These are phyloP conservation scores for Aspergillus leporis DNA, from an alignment of 495 filamentous ascomycete species.

Conservation along the genomic window DNA sequence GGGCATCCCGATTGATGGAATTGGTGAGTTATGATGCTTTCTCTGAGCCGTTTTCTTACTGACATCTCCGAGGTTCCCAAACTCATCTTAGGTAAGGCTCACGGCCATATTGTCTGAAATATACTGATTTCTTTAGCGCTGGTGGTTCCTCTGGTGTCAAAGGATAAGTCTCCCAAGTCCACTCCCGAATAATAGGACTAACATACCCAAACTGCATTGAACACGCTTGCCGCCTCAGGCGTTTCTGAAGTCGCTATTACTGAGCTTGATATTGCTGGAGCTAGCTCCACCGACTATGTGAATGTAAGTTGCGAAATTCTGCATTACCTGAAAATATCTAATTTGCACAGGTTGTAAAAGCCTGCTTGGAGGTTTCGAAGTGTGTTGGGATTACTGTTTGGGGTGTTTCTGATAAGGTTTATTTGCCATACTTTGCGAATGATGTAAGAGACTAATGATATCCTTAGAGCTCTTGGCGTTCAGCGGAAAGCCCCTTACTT, in stretches of 20 bases:
- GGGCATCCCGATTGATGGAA: conserved; percentile 73
- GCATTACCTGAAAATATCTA: too few relatives aligned
- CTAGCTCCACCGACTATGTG: too few relatives aligned
- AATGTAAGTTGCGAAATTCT: too few relatives aligned
- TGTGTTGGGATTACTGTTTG: too few relatives aligned
- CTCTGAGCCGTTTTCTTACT: background rate
- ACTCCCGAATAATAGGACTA: conserved; percentile 3
- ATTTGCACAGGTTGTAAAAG: too few relatives aligned
- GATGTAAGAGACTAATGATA: too few relatives aligned
- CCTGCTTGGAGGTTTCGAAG: too few relatives aligned
- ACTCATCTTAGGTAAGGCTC: conserved; percentile 49
- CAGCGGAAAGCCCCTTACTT: too few relatives aligned
- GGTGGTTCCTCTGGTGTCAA: conserved; percentile 17
- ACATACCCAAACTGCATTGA: conserved; percentile 48
- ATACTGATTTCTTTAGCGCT: conserved; percentile 7
- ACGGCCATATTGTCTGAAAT: too few relatives aligned
- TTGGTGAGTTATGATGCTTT: conserved; percentile 40
- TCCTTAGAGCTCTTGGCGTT: too few relatives aligned
- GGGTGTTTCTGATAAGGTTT: too few relatives aligned
- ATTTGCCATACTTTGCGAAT: too few relatives aligned
- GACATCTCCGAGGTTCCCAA: conserved; percentile 52
- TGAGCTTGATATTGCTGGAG: conserved; percentile 66
- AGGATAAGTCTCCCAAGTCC: conserved; percentile 25
- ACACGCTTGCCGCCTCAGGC: conserved; percentile 53
- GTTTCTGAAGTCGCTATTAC: conserved; percentile 61